These are phyloP conservation scores for Amphicarpaea edgeworthii DNA, from an alignment of 306 rosid genomes.

Conservation along the genomic window DNA sequence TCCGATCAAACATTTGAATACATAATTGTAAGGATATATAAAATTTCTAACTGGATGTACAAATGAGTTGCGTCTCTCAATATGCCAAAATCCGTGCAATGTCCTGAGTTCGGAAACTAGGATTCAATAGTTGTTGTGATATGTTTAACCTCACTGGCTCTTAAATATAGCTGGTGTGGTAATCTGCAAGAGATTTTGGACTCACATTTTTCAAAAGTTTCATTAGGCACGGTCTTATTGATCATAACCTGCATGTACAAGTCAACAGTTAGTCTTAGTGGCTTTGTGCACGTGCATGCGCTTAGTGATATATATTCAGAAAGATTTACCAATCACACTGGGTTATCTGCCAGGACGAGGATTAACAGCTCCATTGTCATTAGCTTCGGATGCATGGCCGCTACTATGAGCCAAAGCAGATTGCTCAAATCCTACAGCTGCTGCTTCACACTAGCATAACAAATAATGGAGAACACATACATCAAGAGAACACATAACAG, in stretches of 20 bases:
- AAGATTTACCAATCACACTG: slow-evolving; percentile 56
- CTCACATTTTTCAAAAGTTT: slow-evolving; percentile 47
- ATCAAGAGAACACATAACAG: too few species aligned
- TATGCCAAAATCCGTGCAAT: slow-evolving; percentile 57
- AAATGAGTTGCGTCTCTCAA: slow-evolving; percentile 47
- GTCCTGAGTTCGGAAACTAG: slow-evolving; percentile 43
- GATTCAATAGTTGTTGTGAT: slow-evolving; percentile 46
- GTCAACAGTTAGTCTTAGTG: slow-evolving; percentile 30
- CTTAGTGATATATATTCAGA: slow-evolving; percentile 47
- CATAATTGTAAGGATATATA: slow-evolving; percentile 45
- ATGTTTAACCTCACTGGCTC: slow-evolving; percentile 50
- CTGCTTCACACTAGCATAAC: slow-evolving; percentile 62
- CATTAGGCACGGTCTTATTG: slow-evolving; percentile 40
- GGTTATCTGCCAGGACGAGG: slow-evolving; percentile 53
- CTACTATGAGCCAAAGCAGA: slow-evolving; percentile 53
- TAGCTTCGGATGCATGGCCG: slow-evolving; percentile 49
- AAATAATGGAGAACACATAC: slow-evolving; percentile 22
- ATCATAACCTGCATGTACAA: slow-evolving; percentile 58
- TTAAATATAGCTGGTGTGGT: slow-evolving; percentile 38
- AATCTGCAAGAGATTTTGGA: slow-evolving; percentile 41
- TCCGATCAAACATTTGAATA: slow-evolving; percentile 47
- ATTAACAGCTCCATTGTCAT: slow-evolving; percentile 54
- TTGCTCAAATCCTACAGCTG: slow-evolving; percentile 58
- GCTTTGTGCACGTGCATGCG: not conserved
- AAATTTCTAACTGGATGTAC: slow-evolving; percentile 60